These are phyloP conservation scores for Trifolium subterraneum DNA, from an alignment of 306 rosid genomes.

Conservation along the genomic window DNA sequence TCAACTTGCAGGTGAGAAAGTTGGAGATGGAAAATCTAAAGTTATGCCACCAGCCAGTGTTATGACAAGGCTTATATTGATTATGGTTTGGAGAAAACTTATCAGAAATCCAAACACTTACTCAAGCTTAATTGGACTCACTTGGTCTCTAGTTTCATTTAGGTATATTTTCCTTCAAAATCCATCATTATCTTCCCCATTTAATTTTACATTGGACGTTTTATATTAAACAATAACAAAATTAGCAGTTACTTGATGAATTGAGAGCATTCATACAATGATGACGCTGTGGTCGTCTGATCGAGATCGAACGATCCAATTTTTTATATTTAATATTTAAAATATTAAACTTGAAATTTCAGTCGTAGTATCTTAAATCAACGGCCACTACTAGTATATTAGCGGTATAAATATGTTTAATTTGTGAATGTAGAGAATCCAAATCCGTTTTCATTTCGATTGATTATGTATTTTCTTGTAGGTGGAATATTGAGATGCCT, in stretches of 20 bases:
- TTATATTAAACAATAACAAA: no score
- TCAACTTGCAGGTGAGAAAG: conserved; percentile 57
- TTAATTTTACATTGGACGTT: no score
- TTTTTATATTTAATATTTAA: no score
- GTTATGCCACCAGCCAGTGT: conserved; percentile 88
- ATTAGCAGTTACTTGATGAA: no score
- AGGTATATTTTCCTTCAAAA: conserved; percentile 43
- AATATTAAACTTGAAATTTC: background rate
- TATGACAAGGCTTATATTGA: conserved; percentile 93
- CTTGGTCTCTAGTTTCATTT: conserved; percentile 88
- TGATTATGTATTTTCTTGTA: conserved; percentile 41
- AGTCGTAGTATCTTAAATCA: no score
- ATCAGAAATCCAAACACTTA: conserved; percentile 94
- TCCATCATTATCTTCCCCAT: conserved; percentile 8
- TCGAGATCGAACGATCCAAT: background rate
- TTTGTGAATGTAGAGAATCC: background rate
- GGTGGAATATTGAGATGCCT: conserved; percentile 87
- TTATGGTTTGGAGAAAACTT: conserved; percentile 95
- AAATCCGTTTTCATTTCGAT: conserved; percentile 10
- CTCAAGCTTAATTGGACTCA: conserved; percentile 79
- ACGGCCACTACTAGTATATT: no score
- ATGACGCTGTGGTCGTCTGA: background rate
- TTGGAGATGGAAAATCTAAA: conserved; percentile 62
- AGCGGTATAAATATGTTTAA: background rate
- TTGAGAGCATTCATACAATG: background rate